Evolutionary conservation across 1,139 yeast species (phyloP), one percentile per base, ranked within the genome.

Genomic region (Candida smagusa): DNA sequence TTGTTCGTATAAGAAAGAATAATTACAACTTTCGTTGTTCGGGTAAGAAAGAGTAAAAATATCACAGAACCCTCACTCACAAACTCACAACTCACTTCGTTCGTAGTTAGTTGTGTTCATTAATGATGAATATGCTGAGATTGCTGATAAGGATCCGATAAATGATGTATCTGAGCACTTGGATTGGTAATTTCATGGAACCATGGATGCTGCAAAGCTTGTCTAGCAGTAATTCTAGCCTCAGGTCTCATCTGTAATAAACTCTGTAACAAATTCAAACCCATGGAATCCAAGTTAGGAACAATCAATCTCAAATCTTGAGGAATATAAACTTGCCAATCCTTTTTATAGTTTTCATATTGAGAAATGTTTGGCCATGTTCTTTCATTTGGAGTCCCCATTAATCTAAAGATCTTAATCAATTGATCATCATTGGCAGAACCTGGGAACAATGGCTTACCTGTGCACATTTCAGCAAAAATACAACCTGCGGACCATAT

Each of bases 401-500:
- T 86, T 30, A 85, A 72, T 53, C 92, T 81, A 64, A 92, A 92
- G 39, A 92, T 94, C 56, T 86, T 81, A 53, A 81, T 77, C 53
- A 92, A 70, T 61, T 92, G 97, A 63, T 92, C 98, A 41, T 92
- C 97, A 59, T 92, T 94, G 32, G 95, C 88, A 7, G 94, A 80
- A 3, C 99, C 99, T 1, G 98, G 96, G 60, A 92, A 92, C 40
- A 92, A 67, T 0, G 99, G 97, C 52, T 92, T 83, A n/a, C 98
- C 98, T 7, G 96, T 87, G 50, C 92, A 84, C 98, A 92, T 92
- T 59, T 92, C 99, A 1, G 97, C 97, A 58, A 92, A 74, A 39
- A 92, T 92, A 63, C 98, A 92, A 9, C 99, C 99, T 16, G 96
- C 95, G 22, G 97, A 88, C 99, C 99, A 92, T 65, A 92, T 89